These are phyloP conservation scores for Erysimum cheiri DNA, from an alignment of 441 rosid genomes.

Conservation along the genomic window DNA sequence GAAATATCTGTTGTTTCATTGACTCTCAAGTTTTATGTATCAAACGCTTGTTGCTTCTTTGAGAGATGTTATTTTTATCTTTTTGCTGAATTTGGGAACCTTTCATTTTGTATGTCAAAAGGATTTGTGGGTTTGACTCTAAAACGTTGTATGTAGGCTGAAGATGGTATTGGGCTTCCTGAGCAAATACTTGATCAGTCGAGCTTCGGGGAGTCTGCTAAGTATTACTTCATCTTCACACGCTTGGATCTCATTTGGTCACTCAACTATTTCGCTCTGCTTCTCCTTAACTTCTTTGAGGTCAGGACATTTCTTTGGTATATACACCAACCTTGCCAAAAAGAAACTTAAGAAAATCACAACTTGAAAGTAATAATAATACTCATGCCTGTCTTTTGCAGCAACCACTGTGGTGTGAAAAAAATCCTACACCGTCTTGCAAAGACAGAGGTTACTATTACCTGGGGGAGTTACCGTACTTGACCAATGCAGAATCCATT, in stretches of 20 bases:
- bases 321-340: neutral
- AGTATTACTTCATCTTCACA: conserved; percentile 66
- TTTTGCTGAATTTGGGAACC: conserved; percentile 6
- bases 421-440: conserved; percentile 59
- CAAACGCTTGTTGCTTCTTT: neutral
- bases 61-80: conserved; percentile 8
- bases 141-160: conserved; percentile 61
- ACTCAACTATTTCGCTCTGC: conserved; percentile 82
- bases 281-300: conserved; percentile 85
- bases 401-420: conserved; percentile 94
- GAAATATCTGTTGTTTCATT: neutral
- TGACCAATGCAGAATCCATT: conserved; percentile 70
- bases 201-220: conserved; percentile 67
- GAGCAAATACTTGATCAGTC: conserved; percentile 85
- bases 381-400: conserved; percentile 48
- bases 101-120: neutral
- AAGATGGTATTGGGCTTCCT: conserved; percentile 94
- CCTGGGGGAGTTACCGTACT: conserved; percentile 93
- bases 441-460: conserved; percentile 74
- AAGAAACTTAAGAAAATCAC: neutral
- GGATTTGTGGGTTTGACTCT: neutral
- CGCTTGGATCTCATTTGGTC: conserved; percentile 80
- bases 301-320: conserved; percentile 48
- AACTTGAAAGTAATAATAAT: neutral
- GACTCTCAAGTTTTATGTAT: neutral